Percentiles rank a stretch among this genome's conserved stretches.
These are phyloP conservation scores for Microcyclosporella mali DNA, from an alignment of 2,329 filamentous ascomycete species.

Conservation along the genomic window DNA sequence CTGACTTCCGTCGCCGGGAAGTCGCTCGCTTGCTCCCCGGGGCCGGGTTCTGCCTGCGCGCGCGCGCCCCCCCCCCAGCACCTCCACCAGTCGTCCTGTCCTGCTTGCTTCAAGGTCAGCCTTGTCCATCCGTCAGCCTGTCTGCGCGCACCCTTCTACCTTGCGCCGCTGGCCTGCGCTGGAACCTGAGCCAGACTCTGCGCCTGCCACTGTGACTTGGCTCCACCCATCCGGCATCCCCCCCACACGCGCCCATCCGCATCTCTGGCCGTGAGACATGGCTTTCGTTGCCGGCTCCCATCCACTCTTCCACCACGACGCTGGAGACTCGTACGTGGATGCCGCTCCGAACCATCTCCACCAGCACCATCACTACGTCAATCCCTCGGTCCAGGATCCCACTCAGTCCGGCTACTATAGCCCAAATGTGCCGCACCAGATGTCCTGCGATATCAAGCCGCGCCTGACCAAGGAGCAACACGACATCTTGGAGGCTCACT, in stretches of 20 bases:
- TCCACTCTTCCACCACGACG: conserved; percentile 7
- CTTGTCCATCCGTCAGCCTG: too few species aligned
- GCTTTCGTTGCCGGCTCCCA: conserved; percentile 15
- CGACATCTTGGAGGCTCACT: conserved; percentile 47
- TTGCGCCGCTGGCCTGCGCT: background rate
- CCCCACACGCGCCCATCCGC: background rate
- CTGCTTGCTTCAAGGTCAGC: too few species aligned
- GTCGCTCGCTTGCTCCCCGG: conserved; percentile 1
- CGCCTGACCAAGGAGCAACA: conserved; percentile 49
- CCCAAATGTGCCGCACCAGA: conserved; percentile 19
- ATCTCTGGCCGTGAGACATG: conserved; percentile 8
- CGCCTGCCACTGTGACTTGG: background rate
- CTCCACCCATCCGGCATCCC: background rate
- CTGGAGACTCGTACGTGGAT: background rate
- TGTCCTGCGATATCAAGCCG: conserved; percentile 43
- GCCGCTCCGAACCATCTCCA: conserved; percentile 1
- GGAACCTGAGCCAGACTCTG: background rate
- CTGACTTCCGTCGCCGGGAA: background rate
- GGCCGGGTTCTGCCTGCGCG: background rate
- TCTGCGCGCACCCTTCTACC: too few species aligned
- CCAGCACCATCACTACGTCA: conserved; percentile 13
- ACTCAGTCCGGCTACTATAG: conserved; percentile 15
- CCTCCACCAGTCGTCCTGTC: too few species aligned
- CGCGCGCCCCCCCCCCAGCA: too few species aligned
- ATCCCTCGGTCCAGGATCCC: conserved; percentile 3